Conservation (phyloP, 192 early-diverging fungal species). For the Podila verticillata region DNA sequence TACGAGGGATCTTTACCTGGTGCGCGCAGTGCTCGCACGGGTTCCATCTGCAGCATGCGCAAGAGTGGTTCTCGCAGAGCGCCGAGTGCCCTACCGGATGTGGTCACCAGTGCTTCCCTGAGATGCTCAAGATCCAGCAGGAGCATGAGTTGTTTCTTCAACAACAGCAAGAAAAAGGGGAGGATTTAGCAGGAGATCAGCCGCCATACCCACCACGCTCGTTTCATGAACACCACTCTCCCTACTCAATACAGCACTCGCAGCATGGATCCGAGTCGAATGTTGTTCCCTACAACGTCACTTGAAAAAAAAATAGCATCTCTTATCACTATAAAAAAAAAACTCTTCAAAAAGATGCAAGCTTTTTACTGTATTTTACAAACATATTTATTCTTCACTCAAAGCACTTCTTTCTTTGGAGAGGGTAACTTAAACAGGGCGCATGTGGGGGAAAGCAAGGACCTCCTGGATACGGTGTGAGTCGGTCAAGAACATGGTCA, state of each 20-base stretch:
- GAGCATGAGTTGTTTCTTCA: slow-evolving; percentile 32
- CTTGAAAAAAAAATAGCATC: not conserved
- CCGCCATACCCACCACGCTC: not conserved
- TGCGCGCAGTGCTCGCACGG: slow-evolving; percentile 86
- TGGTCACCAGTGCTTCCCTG: slow-evolving; percentile 70
- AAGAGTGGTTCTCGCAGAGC: slow-evolving; percentile 72
- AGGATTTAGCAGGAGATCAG: not conserved
- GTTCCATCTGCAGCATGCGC: slow-evolving; percentile 77
- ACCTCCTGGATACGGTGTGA: slow-evolving; percentile 3
- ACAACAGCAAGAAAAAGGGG: slow-evolving; percentile 9
- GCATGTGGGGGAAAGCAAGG: slow-evolving; percentile 2
- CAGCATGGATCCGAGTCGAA: not conserved
- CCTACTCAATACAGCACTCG: not conserved
- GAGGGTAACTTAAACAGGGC: not conserved
- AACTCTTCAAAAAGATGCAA: not conserved
- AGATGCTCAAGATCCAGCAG: slow-evolving; percentile 47
- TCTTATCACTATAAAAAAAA: not conserved
- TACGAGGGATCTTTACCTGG: slow-evolving; percentile 79
- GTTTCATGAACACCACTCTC: not conserved
- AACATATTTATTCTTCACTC: too few relatives aligned
- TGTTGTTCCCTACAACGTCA: not conserved
- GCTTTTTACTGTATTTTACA: too few relatives aligned
- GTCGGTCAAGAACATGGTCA: slow-evolving; percentile 97
- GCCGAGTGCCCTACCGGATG: slow-evolving; percentile 80
- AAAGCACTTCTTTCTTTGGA: too few relatives aligned